These are phyloP conservation scores for Globisporangium parvum DNA, from an alignment of 352 stramenopile genomes.

Conservation along the genomic window DNA sequence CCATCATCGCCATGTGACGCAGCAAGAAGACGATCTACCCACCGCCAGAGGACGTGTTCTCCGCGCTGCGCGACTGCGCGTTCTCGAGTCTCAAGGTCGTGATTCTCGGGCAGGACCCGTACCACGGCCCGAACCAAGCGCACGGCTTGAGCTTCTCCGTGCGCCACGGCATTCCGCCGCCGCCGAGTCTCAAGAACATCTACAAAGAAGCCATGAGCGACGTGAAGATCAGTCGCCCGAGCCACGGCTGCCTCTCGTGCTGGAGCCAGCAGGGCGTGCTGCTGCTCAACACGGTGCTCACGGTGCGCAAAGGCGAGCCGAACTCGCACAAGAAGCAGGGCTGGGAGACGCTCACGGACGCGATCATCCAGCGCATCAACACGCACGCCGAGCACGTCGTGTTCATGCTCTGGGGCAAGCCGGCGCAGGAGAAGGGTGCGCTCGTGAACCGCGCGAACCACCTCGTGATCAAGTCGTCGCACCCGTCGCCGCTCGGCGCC, in stretches of 20 bases:
- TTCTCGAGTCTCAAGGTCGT: constrained; percentile 89
- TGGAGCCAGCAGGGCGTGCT: constrained; percentile 96
- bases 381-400: constrained; percentile 86
- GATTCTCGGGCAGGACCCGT: constrained; percentile 92
- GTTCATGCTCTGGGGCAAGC: constrained; percentile 98
- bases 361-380: constrained; percentile 86
- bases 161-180: constrained; percentile 76
- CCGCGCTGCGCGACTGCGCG: constrained; percentile 83
- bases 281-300: constrained; percentile 97
- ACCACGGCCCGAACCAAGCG: constrained; percentile 82
- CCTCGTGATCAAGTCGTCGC: constrained; percentile 82
- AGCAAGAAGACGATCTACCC: constrained; percentile 85
- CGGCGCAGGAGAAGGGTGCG: constrained; percentile 82
- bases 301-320: constrained; percentile 87
- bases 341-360: constrained; percentile 98
- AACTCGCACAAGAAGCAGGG: constrained; percentile 95
- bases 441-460: constrained; percentile 81
- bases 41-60: constrained; percentile 81
- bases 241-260: constrained; percentile 88
- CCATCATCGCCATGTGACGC: neutral
- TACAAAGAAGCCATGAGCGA: constrained; percentile 94
- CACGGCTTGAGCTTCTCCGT: constrained; percentile 92
- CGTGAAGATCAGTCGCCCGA: constrained; percentile 62
- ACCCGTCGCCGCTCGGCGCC: constrained; percentile 93
- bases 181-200: constrained; percentile 97